Evolutionary conservation across 768 basidiomycete species (phyloP).

Genomic region (Lentinula raphanica): DNA sequence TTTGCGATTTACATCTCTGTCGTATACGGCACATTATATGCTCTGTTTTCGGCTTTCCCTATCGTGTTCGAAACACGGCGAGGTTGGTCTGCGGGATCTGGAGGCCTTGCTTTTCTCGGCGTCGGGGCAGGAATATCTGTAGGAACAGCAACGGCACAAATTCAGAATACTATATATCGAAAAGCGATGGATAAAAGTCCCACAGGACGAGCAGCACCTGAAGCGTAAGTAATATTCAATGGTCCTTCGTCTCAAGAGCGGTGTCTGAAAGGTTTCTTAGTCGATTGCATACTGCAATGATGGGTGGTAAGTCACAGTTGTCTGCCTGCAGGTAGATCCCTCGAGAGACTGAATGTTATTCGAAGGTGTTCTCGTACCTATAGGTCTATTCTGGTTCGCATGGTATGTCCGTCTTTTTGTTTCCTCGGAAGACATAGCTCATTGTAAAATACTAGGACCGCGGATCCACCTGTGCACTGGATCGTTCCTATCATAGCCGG

Average conservation of each 20-base stretch:
- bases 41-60: constrained; percentile 59
- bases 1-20: constrained; percentile 56
- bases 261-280: constrained; percentile 20
- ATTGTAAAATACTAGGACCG: constrained; percentile 33
- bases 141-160: constrained; percentile 46
- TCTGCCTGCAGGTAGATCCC: too few species aligned
- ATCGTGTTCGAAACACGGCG: constrained; percentile 4
- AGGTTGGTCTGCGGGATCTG: constrained; percentile 38
- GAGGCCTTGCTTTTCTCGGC: constrained; percentile 60
- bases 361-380: constrained; percentile 34
- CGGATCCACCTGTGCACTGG: constrained; percentile 51
- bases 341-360: background rate
- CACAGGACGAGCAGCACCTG: constrained; percentile 50
- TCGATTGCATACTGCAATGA: constrained; percentile 53
- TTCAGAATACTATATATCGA: constrained; percentile 52
- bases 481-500: constrained; percentile 64
- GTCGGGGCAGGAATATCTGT: constrained; percentile 53
- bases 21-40: constrained; percentile 59
- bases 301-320: constrained; percentile 35
- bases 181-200: constrained; percentile 41
- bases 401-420: constrained; percentile 33
- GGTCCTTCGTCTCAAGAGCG: background rate
- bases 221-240: constrained; percentile 55
- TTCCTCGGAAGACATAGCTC: background rate
- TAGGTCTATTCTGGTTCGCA: constrained; percentile 42